Evolutionary conservation across 176 grass and related monocot genomes (phyloP), one percentile per base, ranked within the genome.

Genomic region (Rhynchospora pubera): DNA sequence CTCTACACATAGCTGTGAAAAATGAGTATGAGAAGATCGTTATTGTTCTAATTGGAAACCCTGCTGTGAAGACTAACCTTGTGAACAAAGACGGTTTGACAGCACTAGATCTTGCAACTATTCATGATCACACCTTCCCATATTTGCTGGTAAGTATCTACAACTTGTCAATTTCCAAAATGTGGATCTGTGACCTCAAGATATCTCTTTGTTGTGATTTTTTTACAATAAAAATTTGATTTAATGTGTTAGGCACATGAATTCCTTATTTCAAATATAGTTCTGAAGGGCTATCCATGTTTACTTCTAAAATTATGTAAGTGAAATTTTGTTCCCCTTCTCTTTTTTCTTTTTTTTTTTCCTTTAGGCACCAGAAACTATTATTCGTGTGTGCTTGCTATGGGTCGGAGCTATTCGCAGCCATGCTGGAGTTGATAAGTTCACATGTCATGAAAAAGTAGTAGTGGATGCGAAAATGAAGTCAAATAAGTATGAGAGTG

Each of bases 1-100:
- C 88, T 19, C 76, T 90, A 47, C 88, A 90, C 80, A 79, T 90
- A 52, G 85, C 88, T 7, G 82, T 90, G 53, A 43, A 9, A 28
- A 66, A 77, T 68, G 65, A 78, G 5, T 3, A 21, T 52, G 52
- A 74, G 30, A 11, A 46, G 5, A 77, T 64, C 2, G 81, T 63
- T 24, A 22, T 68, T 19, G 59, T 84, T 47, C 75, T 90, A 8
- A 2, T 78, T 24, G 24, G 34, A 4, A 79, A 87, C 48, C 71
- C 13, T 21, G 44, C 13, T 46, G 85, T 90, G 58, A 60, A 61
- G 30, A 28, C 57, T 5, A 87, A 62, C 67, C 43, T 60, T 68
- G 80, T 87, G 85, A 90, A 90, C 77, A 84, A 90, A 64, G 81
- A 84, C 3, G 76, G 81, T 19, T 43, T 57, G 14, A 87, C 88